Base-by-base conservation (phyloP, 805 yeast genomes). In the Candida silvicultrix region DNA sequence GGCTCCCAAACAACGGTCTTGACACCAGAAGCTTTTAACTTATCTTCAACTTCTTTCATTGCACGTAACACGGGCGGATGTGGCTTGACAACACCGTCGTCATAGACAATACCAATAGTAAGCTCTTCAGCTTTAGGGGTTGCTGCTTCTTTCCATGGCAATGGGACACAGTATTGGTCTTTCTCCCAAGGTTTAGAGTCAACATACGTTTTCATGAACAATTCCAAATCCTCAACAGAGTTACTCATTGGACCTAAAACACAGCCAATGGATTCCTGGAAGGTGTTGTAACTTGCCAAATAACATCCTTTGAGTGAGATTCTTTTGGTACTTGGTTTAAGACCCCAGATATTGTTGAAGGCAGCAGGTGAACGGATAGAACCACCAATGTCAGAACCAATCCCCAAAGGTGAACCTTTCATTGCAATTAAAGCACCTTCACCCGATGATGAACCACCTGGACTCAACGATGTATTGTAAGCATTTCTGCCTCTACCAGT, bases 391-490 rank as follows among this genome's bases (percentile, higher is more conserved):
- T 83, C 89, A 23, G 85, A 76, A 38, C 88, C 88, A 38, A 79
- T 68, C 18, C 85, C 90, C 38, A 83, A 51, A 1, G 80, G 75
- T 18, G 85, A 77, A 6, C 79, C 87, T 44, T 72, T 75, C 59
- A 77, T 71, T 2, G 76, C 78, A 44, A 80, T 75, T 49, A 78
- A 59, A 0, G 85, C 80, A 51, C 87, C 85, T 60, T 82, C 89
- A 49, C 89, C 89, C 36, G 85, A 83, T 4, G 85, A 78, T 1
- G 85, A 78, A n/a, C 89, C 89, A 51, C 89, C 88, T 2, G 84
- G 72, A 18, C 84, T 75, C 48, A 81, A 67, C 22, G 71, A 63
- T 35, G 80, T 67, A 53, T 83, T 82, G 62, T 68, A 64, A 1
- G 85, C 77, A 57, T 82, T 82, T 57, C 75, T 68, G 6, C 85